These are phyloP conservation scores for Cantharellus cinnabarinus DNA, from an alignment of 768 basidiomycete genomes.

Conservation along the genomic window DNA sequence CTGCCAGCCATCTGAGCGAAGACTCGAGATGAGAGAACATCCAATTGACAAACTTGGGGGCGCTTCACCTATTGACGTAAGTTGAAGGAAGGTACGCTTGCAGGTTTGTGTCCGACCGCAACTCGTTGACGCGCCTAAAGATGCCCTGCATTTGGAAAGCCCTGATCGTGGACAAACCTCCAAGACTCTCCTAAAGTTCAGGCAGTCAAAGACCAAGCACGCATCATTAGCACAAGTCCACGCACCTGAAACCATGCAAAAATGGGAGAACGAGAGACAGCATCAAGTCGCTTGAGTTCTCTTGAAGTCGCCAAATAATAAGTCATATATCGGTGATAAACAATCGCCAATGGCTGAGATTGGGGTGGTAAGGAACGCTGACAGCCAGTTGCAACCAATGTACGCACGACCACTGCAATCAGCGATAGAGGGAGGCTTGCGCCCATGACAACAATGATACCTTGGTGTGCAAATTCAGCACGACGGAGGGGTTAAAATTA, in stretches of 20 bases:
- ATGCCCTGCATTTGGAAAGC: constrained; percentile 52
- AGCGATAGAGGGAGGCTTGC: constrained; percentile 68
- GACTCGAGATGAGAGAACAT: not conserved
- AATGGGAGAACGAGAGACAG: constrained; percentile 76
- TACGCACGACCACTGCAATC: constrained; percentile 50
- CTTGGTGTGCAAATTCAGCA: constrained; percentile 19
- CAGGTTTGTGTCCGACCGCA: constrained; percentile 69
- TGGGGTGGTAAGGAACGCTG: too few species aligned
- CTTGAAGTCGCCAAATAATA: constrained; percentile 78
- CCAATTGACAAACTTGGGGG: constrained; percentile 8
- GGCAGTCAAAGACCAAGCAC: not conserved
- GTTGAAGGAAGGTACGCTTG: constrained; percentile 54
- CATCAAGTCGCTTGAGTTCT: constrained; percentile 74
- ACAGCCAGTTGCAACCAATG: constrained; percentile 27
- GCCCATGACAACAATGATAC: constrained; percentile 41
- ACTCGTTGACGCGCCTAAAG: constrained; percentile 48
- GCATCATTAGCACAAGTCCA: not conserved
- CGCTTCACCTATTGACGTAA: constrained; percentile 52
- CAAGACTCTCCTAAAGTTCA: constrained; percentile 13
- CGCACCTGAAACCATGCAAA: constrained; percentile 29
- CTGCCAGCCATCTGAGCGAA: constrained; percentile 18
- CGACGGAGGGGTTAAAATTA: constrained; percentile 13
- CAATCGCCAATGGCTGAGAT: too few species aligned
- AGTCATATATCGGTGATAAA: constrained; percentile 18
- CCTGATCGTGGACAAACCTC: constrained; percentile 65